phyloP scores from a whole-genome alignment of 768 basidiomycete genomes.

The Leccinum fibrillosum region DNA sequence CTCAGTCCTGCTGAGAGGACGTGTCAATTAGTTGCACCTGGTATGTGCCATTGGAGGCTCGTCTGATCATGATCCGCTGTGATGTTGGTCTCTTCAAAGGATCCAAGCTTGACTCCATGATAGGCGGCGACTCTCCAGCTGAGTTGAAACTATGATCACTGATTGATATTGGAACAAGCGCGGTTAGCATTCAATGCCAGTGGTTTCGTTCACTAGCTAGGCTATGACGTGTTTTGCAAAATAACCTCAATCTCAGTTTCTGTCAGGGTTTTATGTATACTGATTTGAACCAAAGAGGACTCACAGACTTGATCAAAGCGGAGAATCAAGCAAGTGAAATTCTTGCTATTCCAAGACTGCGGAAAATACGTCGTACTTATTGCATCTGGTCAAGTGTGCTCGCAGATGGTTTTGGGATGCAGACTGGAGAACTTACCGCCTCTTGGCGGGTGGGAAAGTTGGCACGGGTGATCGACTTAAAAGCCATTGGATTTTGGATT shows the following conservation, averaged over 20 bases:
- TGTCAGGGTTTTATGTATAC: not conserved
- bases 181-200: not conserved
- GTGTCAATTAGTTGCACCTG: not conserved
- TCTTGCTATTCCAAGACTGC: not conserved
- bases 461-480: too few species aligned
- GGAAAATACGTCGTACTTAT: not conserved
- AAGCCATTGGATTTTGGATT: too few species aligned
- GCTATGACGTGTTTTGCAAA: not conserved
- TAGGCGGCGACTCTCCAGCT: too few species aligned
- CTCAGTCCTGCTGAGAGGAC: not conserved
- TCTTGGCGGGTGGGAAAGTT: not conserved
- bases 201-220: not conserved
- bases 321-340: not conserved
- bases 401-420: constrained; percentile 7
- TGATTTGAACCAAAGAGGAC: too few species aligned
- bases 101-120: not conserved
- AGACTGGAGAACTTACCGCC: constrained; percentile 1
- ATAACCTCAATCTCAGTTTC: not conserved
- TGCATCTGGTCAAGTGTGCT: constrained; percentile 19
- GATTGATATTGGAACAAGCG: not conserved
- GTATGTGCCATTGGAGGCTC: not conserved
- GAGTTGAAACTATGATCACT: not conserved
- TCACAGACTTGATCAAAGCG: not conserved
- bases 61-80: not conserved
- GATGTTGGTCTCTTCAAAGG: not conserved